phyloP scores from a whole-genome alignment of 768 basidiomycete species.

The Russula sp. region DNA sequence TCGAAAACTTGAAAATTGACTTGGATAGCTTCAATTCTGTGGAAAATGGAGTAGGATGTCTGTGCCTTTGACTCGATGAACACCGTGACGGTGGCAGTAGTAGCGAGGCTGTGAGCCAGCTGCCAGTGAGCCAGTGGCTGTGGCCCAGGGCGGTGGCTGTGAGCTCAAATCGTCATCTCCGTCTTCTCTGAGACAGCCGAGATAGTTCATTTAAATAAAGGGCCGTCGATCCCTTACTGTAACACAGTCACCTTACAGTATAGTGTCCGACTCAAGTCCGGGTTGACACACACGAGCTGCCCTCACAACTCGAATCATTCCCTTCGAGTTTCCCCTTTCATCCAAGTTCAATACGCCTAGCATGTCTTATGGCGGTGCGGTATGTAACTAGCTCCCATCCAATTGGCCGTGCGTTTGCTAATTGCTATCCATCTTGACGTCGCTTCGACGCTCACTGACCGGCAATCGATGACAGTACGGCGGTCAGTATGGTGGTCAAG shows the following conservation, averaged over 20 bases:
- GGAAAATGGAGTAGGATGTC: too few relatives aligned
- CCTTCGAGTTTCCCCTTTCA: neutral
- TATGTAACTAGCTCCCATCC: neutral
- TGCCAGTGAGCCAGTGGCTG: too few relatives aligned
- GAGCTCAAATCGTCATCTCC: too few relatives aligned
- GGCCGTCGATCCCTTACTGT: neutral
- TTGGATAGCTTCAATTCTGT: too few relatives aligned
- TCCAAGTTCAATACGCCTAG: neutral
- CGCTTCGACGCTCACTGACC: neutral
- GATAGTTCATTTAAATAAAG: neutral
- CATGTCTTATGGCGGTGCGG: slow-evolving; percentile 1
- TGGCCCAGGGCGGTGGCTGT: too few relatives aligned
- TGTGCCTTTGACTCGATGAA: too few relatives aligned
- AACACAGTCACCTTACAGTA: neutral
- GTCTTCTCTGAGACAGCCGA: too few relatives aligned
- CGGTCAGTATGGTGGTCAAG: neutral
- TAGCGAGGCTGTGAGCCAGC: too few relatives aligned
- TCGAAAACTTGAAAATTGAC: too few relatives aligned
- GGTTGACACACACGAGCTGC: neutral
- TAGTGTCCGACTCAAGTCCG: neutral
- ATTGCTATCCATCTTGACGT: neutral
- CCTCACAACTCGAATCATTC: neutral
- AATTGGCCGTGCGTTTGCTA: neutral
- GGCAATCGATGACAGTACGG: neutral
- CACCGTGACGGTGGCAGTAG: too few relatives aligned